Evolutionary conservation across 2,329 filamentous ascomycete species (phyloP), one percentile per base, ranked within the genome.

Genomic region (Aspergillus quadrilineatus): DNA sequence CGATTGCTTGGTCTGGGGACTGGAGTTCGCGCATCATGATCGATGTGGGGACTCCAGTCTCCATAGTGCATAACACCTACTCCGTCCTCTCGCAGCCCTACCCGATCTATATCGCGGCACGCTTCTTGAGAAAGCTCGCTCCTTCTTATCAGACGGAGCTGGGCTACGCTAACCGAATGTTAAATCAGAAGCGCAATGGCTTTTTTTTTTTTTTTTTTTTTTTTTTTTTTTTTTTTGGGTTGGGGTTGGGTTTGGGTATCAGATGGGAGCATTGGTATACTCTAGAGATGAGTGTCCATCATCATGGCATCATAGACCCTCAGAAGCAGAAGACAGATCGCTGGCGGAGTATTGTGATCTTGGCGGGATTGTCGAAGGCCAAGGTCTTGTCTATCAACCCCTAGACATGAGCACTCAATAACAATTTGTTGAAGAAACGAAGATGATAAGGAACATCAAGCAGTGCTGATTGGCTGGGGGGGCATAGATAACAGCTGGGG

Each of bases 391-490:
- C 39, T 55, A 50, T 55, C 46, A 50, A 37, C 37, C 15, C 14
- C 30, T 7, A 30, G 39, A 28, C 39, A 46, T 36, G 39, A 22
- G 22, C 22, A 22, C 46, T 26, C 49, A 56, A 56, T 50, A 56
- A 56, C 30, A 36, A 59, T 57, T 55, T 59, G 59, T 60, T 36
- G 30, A 41, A 49, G 43, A 56, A 53, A 59, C 39, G 34, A 22
- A 32, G 42, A 48, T 55, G 61, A 59, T 62, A 62, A 62, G 55
- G 37, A 30, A 22, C 3, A 10, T 26, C 26, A 34, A 12, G 8
- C 9, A 28, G 9, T 44, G 52, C 42, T 69, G 63, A 70, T 71
- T 70, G 68, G 69, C 41, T 41, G 51, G 28, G 48, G 34, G 44
- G 6, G 41, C 14, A 14, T 32, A 56, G 56, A 60, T 60, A 59